Base-by-base conservation (phyloP, 2,329 filamentous ascomycete genomes). In the Stachybotrys echinatus region DNA sequence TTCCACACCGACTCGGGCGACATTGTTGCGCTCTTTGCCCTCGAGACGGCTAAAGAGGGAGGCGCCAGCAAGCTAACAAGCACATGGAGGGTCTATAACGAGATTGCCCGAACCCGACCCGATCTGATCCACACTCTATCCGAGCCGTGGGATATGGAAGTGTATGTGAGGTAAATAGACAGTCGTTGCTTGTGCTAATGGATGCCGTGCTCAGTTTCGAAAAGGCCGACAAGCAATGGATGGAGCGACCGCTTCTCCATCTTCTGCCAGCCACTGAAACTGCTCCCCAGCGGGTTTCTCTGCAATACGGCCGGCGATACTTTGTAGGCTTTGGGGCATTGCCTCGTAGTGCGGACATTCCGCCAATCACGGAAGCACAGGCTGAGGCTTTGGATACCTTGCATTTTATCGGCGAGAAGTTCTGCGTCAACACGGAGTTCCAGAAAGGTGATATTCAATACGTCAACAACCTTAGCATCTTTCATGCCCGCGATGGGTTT, bases 1-100 rank as follows among this genome's bases (percentile, higher is more conserved):
- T 84, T 84, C 57, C 83, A 85, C 60, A 85, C 79, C 0, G 81
- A 85, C 55, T 60, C 62, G 0, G 75, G 80, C 6, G 81, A 85
- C 54, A 70, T 85, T 3, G 71, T 86, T 14, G 75, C 77, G 3
- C 66, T 85, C 8, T 76, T 81, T 42, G 76, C 75, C 2, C 70
- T 83, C 18, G 72, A 73, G 18, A 75, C 80, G 0, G 73, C 72
- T 0, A 65, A 67, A 4, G 61, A 64, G 42, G 83, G 83, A 1
- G 82, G 83, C 2, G 68, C 76, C 48, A 84, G 80, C 56, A 76
- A 76, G 52, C 62, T 85, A 14, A 74, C 80, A 0, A 81, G 79
- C 57, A 77, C 73, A 19, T 80, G 76, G 74, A 68, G 67, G 3
- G 76, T 85, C 3, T 85, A 85, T 61, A 86, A 86, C 54, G 76